Evolutionary conservation across 257 asterid species (phyloP), one percentile per base, ranked within the genome.

Genomic region (Primulina huaijiensis): DNA sequence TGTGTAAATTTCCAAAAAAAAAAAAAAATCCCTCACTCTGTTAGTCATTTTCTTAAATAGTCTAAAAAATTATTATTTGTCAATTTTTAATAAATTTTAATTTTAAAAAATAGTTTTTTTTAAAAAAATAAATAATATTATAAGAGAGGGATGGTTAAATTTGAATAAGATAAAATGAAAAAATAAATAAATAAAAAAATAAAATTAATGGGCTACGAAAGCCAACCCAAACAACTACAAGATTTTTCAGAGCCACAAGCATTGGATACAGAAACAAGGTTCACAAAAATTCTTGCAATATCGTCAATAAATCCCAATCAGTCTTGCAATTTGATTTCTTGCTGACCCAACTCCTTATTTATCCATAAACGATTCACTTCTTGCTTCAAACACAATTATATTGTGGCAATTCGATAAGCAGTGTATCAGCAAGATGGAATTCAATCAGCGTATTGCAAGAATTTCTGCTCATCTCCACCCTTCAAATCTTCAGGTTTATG

Each of bases 401-500:
- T n/a, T 8, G 46, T 20, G 29, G 20, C 29, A 21, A 17, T 25
- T 19, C n/a, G 53, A 19, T 14, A 46, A 14, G 7, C 52, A 21
- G 37, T 12, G 58, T 7, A 56, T 16, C 60, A 60, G 19, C 37
- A 70, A 34, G 56, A 75, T 78, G 83, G 97, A 88, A 76, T 79
- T 77, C 60, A 79, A 79, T 77, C 89, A 83, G 50, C 87, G 98
- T 27, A 79, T 92, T 71, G 90, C 97, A 29, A 87, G 87, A 77
- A 75, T 92, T 40, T 82, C 98, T 19, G 97, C 97, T 74, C 98
- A 92, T 77, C 92, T 92, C 59, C 76, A 87, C 17, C 98, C 98
- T 59, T 55, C 82, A 25, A 87, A 76, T 77, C 75, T 80, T 55
- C 97, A 88, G 97, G 96, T 92, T 31, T 34, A 23, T 64, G 20